phyloP scores from a whole-genome alignment of 1,284 basidiomycete species.

The Mycosarcoma mackinlayi region DNA sequence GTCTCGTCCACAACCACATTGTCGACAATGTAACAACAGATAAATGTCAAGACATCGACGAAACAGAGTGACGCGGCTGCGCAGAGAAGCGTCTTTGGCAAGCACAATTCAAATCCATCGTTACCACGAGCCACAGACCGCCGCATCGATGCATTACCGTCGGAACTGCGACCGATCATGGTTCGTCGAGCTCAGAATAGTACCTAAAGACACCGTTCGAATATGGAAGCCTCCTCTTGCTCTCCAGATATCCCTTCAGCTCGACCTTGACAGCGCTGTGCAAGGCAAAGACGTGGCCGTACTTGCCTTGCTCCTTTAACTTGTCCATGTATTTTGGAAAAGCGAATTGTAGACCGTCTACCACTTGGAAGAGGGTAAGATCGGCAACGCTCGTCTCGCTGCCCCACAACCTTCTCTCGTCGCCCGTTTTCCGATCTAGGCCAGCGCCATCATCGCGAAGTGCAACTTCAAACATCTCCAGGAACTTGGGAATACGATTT shows the following conservation, averaged over 20 bases:
- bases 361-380: slow-evolving; percentile 71
- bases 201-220: slow-evolving; percentile 71
- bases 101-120: too few species aligned
- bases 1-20: too few species aligned
- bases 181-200: slow-evolving; percentile 72
- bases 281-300: slow-evolving; percentile 60
- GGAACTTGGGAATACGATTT: slow-evolving; percentile 72
- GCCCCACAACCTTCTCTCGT: slow-evolving; percentile 68
- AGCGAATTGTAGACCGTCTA: slow-evolving; percentile 71
- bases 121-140: too few species aligned
- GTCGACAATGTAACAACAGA: too few species aligned
- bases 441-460: slow-evolving; percentile 49
- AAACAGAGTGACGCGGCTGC: too few species aligned
- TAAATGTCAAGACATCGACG: too few species aligned
- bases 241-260: slow-evolving; percentile 71
- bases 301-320: slow-evolving; percentile 61
- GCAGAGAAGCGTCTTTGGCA: too few species aligned
- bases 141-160: too few species aligned
- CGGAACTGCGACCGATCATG: background rate
- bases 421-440: slow-evolving; percentile 52
- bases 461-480: slow-evolving; percentile 69
- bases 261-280: slow-evolving; percentile 59
- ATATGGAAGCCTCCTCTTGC: slow-evolving; percentile 70
- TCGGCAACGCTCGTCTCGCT: slow-evolving; percentile 71
- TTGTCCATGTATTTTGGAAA: slow-evolving; percentile 71